Percentiles rank a stretch among this genome's conserved stretches.
Conservation (phyloP, 2,329 filamentous ascomycete genomes). For the Penicillium sp. region DNA sequence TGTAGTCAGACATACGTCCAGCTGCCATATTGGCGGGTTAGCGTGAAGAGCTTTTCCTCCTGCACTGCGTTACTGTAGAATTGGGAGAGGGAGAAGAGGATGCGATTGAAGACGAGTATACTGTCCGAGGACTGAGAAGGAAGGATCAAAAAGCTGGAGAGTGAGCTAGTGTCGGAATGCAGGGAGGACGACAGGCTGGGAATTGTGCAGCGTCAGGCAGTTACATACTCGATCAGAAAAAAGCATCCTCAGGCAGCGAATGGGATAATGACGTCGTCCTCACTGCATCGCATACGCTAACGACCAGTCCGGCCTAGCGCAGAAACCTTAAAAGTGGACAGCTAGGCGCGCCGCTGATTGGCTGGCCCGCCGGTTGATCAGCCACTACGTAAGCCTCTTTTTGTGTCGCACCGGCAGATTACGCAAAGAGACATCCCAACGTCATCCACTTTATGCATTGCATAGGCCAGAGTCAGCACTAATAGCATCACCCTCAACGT, state of each 20-base stretch:
- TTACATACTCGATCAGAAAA: neutral
- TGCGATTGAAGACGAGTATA: too few relatives aligned
- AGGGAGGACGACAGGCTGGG: neutral
- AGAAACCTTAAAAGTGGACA: neutral
- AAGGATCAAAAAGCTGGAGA: too few relatives aligned
- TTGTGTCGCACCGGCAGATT: too few relatives aligned
- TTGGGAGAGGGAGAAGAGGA: neutral
- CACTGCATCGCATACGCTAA: neutral
- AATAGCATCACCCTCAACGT: neutral
- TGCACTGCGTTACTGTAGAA: neutral
- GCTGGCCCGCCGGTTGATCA: neutral
- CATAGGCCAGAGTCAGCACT: too few relatives aligned
- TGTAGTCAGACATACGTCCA: conserved; percentile 9
- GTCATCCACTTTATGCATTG: conserved; percentile 5
- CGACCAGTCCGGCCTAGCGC: neutral
- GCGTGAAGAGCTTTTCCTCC: neutral
- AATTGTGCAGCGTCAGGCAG: neutral
- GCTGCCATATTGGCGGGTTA: conserved; percentile 8
- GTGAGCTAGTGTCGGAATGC: neutral
- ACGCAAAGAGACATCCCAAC: neutral
- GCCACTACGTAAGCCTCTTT: neutral
- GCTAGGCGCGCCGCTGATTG: neutral
- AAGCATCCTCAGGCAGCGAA: neutral
- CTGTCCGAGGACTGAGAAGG: too few relatives aligned
- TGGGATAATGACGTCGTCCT: conserved; percentile 8